Base-by-base conservation (phyloP, 768 basidiomycete species). In the Clitopilus hobsonii region DNA sequence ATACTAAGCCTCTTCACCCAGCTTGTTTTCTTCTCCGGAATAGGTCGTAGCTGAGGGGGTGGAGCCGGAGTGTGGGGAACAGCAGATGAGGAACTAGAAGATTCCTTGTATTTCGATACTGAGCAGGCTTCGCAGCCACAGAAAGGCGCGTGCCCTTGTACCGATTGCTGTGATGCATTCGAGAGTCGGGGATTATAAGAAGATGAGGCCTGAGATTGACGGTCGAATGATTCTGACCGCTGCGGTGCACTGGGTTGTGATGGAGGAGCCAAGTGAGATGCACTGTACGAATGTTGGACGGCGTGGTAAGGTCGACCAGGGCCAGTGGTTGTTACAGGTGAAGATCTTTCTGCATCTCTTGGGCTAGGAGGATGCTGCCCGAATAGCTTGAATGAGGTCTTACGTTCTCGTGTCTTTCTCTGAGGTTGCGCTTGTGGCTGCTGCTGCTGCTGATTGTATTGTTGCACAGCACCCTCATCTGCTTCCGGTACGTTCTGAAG, bases 1-100 rank as follows among this genome's bases (percentile, higher is more conserved):
- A 91, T 88, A 60, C 89, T 91, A 55, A 91, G 65, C 53, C 88
- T 74, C 20, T 88, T 73, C 58, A 91, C 88, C 89, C 89, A 91
- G 0, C 86, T 81, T 7, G 63, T 55, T 79, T 86, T 7, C 83
- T 74, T 60, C 85, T 85, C 52, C 83, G 77, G 79, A n/a, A 81
- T 68, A 1, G 61, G 54, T 48, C 77, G 71, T 4, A 79, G 78
- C 24, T 74, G 68, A 45, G 73, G 72, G 14, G 74, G 74, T 23
- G 76, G 74, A 14, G 74, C 72, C 26, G 75, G 63, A 54, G 75
- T 71, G 22, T 69, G 65, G 1, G 66, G 60, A 10, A 67, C 60
- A 5, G 66, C 56, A 18, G 65, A 55, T 48, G 60, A 64, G 14
- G 71, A 71, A 11, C 65, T n/a, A 13, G 49, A 51, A 5, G 49